Conservation (phyloP, 345 rosid genomes). For the Turritis glabra region DNA sequence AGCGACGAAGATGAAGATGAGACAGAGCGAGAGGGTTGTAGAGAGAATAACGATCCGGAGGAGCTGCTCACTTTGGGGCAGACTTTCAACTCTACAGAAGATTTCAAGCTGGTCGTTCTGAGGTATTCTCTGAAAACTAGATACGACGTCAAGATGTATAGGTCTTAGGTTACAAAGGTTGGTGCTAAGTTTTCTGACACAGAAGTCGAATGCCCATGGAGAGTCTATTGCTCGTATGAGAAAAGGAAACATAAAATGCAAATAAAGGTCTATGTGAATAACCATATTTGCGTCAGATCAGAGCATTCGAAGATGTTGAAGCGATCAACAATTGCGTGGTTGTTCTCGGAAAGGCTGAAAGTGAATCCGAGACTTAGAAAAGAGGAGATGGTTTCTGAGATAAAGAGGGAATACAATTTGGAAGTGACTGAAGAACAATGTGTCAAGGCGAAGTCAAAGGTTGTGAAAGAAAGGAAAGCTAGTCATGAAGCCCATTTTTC, state of each 20-base stretch:
- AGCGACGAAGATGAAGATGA: too few relatives aligned
- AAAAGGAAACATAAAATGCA: background rate
- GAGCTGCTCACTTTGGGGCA: background rate
- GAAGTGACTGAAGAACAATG: background rate
- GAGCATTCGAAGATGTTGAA: background rate
- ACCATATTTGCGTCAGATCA: background rate
- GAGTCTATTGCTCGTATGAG: background rate
- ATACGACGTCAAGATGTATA: background rate
- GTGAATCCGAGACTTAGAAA: background rate
- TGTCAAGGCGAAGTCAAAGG: background rate
- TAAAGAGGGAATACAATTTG: background rate
- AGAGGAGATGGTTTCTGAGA: background rate
- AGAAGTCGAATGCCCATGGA: background rate
- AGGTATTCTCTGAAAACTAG: background rate
- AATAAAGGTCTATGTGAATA: background rate
- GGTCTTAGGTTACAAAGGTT: background rate
- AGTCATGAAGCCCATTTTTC: background rate
- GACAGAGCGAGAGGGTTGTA: too few relatives aligned
- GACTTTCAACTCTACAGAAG: background rate
- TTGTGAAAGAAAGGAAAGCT: background rate
- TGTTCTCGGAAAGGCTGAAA: background rate
- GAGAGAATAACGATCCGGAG: too few relatives aligned
- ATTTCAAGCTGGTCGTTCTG: background rate
- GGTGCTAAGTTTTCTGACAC: background rate
- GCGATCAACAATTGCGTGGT: background rate